Base-by-base conservation (phyloP, 108 stramenopile genomes). In the Nitzschia putrida region DNA sequence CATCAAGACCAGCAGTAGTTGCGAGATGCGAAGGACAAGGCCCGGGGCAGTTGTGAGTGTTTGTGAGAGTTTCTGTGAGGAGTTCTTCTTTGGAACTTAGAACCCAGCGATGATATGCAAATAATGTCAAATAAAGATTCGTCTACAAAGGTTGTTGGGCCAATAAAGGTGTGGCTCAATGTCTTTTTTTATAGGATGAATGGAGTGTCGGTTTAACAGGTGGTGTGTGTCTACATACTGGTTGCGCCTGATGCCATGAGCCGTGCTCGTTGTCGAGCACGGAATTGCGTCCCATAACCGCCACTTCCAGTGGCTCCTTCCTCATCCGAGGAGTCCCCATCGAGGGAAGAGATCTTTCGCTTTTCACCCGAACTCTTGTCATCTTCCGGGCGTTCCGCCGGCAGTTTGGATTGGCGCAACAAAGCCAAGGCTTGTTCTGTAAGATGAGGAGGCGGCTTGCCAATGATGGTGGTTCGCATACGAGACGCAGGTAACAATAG, bases 381-480 rank as follows among this genome's bases (percentile, higher is more conserved):
- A 55, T 80, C 85, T 4, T 68, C 57, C 45, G 93, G 93, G 64
- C 89, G 82, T 50, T 77, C 82, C 7, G 85, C 52, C 20, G 93
- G 93, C 11, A 94, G 74, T 10, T 66, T 53, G 71, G 84, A 87
- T 45, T 69, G 80, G 50, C 81, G 74, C 57, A 94, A 73, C 14
- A 86, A 60, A 22, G 81, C 64, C 56, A 94, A 64, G 29, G 93
- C 85, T 74, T 87, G 82, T 76, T 91, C 93, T 29, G 85, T 82
- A 59, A 91, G 47, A 64, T 94, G 93, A 0, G 88, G 90, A 44
- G 93, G 90, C 23, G 93, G 86, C 57, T 89, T 93, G 52, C 68
- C 52, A 25, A 85, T 66, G 26, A 88, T 70, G 18, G 89, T 83
- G 23, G 77, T 71, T n/a, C 93, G 87, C 61, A 82, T 74, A 6